These are phyloP conservation scores for Eurotiales sp. DNA, from an alignment of 2,329 filamentous ascomycete species.

Conservation along the genomic window DNA sequence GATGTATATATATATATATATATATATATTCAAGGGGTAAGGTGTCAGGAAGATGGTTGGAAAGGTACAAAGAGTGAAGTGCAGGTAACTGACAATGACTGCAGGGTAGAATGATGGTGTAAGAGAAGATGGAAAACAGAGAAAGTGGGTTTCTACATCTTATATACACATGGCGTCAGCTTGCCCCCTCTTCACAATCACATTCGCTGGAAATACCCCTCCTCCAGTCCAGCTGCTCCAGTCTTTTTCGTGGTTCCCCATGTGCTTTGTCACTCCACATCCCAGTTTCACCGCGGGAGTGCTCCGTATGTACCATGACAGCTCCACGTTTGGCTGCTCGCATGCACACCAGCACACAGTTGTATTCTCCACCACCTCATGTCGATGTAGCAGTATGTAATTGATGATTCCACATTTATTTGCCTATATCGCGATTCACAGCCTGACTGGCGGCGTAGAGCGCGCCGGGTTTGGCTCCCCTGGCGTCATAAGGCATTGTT, in stretches of 20 bases:
- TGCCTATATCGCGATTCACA: not conserved
- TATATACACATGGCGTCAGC: conserved; percentile 2
- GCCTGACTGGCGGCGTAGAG: not conserved
- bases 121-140: not conserved
- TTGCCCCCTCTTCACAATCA: too few species aligned
- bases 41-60: too few species aligned
- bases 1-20: conserved; percentile 5
- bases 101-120: too few species aligned
- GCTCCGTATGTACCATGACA: not conserved
- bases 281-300: not conserved
- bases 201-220: not conserved
- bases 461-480: not conserved
- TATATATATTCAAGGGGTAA: too few species aligned
- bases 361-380: not conserved
- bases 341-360: too few species aligned
- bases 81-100: too few species aligned
- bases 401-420: not conserved
- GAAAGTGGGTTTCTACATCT: not conserved
- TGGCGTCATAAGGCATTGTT: conserved; percentile 13
- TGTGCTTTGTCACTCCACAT: not conserved
- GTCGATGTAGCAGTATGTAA: not conserved
- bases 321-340: not conserved
- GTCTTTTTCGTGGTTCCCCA: not conserved
- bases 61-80: too few species aligned
- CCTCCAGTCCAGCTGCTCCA: not conserved